Base-by-base conservation (phyloP, 495 filamentous ascomycete species). In the Aspergillus biplanus region DNA sequence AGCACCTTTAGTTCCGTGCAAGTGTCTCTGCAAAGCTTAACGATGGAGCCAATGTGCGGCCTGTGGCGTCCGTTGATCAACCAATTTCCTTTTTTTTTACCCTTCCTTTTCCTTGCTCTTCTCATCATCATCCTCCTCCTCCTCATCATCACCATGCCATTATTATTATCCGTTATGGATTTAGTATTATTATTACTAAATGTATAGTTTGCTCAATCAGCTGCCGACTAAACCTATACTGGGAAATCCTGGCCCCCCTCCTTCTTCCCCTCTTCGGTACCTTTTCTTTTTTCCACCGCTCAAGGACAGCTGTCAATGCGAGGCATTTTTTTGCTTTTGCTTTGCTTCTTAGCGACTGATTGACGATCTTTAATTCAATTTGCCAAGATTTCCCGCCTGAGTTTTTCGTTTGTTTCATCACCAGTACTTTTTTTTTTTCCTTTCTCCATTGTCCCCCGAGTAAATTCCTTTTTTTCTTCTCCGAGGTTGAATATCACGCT, bases 31-130 rank as follows among this genome's bases (percentile, higher is more conserved):
- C 16, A 58, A 64, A 59, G 62, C 62, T 64, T 59, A 55, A 55
- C 56, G 34, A 27, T 11, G 15, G 56, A 59, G 62, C 62, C 62
- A 64, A 64, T 64, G 56, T 64, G 50, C 1, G n/a, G 56, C 44
- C 49, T 64, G 62, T 59, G 50, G 52, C 52, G 52, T 53, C 44
- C n/a, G 50, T 37, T 52, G 52, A 62, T 62, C 59, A 18, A 27
- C 21, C 21, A 21, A 21, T 50, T 50, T 49, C 2, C 18, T 49
- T 49, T 32, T 33, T 33, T 33, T 33, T 54, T 34, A 12, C 12
- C 18, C 32, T 6, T 59, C 44, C 15, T 44, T 32, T 46, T n/a
- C 31, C 15, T 53, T 53, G 18, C 6, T 15, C 16, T 33, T 34
- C 12, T 4, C 15, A 12, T 54, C 12, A 33, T 54, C 34, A 9